These are phyloP conservation scores for Fraxinus greggii DNA, from an alignment of 305 asterid species.

Conservation along the genomic window DNA sequence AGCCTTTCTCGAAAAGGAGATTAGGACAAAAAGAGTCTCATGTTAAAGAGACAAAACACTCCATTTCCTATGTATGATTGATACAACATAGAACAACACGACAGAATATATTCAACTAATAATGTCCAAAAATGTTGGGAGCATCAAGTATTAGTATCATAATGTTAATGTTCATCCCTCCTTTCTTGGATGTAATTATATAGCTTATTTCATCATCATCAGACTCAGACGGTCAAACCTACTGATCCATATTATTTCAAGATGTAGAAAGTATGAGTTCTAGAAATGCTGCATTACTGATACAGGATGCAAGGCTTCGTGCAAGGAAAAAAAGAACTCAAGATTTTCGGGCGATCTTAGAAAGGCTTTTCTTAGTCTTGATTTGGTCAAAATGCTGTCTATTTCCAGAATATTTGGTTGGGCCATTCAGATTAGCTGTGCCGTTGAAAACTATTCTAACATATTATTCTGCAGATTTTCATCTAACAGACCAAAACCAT, in stretches of 20 bases:
- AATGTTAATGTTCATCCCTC: neutral
- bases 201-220: neutral
- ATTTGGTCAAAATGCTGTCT: constrained; percentile 36
- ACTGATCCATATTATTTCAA: neutral
- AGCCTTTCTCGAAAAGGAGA: neutral
- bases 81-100: neutral
- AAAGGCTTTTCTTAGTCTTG: neutral
- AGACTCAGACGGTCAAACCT: neutral
- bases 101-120: neutral
- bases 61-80: neutral
- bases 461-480: constrained; percentile 18
- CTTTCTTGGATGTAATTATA: neutral
- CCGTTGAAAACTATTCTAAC: constrained; percentile 22
- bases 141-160: neutral
- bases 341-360: neutral
- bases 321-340: neutral
- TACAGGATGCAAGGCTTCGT: neutral
- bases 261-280: neutral
- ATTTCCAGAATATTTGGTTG: constrained; percentile 35
- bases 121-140: neutral
- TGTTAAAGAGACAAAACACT: neutral
- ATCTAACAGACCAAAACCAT: neutral
- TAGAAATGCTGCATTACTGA: neutral
- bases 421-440: constrained; percentile 36
- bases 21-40: neutral